phyloP scores from a whole-genome alignment of 108 stramenopile species.

The Discostella pseudostelligera region DNA sequence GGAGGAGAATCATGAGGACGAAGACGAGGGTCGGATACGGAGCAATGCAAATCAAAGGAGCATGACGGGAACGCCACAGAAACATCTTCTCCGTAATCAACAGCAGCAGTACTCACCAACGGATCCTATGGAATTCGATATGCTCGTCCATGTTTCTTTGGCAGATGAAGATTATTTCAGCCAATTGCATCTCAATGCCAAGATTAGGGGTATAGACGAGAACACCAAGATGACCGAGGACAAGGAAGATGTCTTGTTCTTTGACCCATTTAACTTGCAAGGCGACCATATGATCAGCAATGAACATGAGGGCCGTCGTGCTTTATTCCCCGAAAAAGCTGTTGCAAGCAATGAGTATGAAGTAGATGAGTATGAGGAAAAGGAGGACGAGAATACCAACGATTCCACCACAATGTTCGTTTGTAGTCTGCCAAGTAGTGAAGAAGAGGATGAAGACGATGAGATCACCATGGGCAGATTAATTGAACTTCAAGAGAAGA shows the following conservation, averaged over 20 bases:
- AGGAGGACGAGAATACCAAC: too few species aligned
- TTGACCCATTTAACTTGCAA: conserved; percentile 7
- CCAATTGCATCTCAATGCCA: background rate
- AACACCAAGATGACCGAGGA: background rate
- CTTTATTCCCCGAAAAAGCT: background rate
- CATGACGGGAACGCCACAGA: background rate
- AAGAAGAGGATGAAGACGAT: background rate
- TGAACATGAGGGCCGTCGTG: background rate
- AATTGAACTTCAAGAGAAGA: too few species aligned
- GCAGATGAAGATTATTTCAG: conserved; percentile 7
- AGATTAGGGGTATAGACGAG: too few species aligned
- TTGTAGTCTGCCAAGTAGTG: conserved; percentile 6
- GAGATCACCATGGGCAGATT: too few species aligned
- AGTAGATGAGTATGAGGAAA: background rate
- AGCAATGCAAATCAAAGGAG: background rate
- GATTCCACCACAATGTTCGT: background rate
- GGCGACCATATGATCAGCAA: background rate
- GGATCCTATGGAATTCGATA: conserved; percentile 11
- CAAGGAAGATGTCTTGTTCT: conserved; percentile 1
- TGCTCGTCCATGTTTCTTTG: conserved; percentile 1
- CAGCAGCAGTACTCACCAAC: conserved; percentile 1
- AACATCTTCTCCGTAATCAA: background rate
- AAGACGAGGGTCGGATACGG: background rate
- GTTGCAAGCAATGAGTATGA: background rate
- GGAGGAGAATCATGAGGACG: background rate